phyloP scores from a whole-genome alignment of 176 grass and related monocot genomes.

The Carex parvula region DNA sequence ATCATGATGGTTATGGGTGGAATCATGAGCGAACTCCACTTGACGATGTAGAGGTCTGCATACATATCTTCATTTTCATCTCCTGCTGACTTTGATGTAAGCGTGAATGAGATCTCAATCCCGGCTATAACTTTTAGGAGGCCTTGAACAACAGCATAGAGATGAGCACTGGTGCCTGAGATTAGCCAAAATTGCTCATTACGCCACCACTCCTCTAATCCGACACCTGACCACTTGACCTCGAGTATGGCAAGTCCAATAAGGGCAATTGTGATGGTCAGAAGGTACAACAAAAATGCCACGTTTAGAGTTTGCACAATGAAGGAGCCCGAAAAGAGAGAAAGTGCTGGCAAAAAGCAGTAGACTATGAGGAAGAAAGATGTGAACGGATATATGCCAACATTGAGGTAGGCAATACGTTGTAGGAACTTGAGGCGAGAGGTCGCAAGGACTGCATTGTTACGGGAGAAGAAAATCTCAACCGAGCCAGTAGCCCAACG shows the following conservation, averaged over 20 bases:
- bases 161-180: slow-evolving; percentile 73
- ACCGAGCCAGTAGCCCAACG: slow-evolving; percentile 95
- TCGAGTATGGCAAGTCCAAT: slow-evolving; percentile 71
- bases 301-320: slow-evolving; percentile 91
- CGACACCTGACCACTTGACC: slow-evolving; percentile 89
- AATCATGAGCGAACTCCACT: slow-evolving; percentile 79
- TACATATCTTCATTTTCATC: slow-evolving; percentile 76
- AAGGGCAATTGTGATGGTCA: slow-evolving; percentile 84
- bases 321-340: slow-evolving; percentile 92
- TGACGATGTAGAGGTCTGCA: slow-evolving; percentile 74
- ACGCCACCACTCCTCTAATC: slow-evolving; percentile 89
- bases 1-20: slow-evolving; percentile 82
- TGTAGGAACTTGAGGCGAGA: slow-evolving; percentile 69
- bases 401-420: slow-evolving; percentile 58
- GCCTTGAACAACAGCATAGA: slow-evolving; percentile 71
- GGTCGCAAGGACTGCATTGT: slow-evolving; percentile 80
- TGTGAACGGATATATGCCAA: slow-evolving; percentile 60
- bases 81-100: slow-evolving; percentile 59
- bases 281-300: slow-evolving; percentile 79
- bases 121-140: slow-evolving; percentile 78
- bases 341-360: slow-evolving; percentile 98
- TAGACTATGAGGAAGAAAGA: slow-evolving; percentile 68
- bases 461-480: slow-evolving; percentile 98
- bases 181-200: slow-evolving; percentile 99
- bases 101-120: slow-evolving; percentile 89